Percentiles rank a stretch among this genome's conserved stretches.
phyloP scores from a whole-genome alignment of 2,329 filamentous ascomycete genomes.

The Hymenotorrendiella dingleyae region DNA sequence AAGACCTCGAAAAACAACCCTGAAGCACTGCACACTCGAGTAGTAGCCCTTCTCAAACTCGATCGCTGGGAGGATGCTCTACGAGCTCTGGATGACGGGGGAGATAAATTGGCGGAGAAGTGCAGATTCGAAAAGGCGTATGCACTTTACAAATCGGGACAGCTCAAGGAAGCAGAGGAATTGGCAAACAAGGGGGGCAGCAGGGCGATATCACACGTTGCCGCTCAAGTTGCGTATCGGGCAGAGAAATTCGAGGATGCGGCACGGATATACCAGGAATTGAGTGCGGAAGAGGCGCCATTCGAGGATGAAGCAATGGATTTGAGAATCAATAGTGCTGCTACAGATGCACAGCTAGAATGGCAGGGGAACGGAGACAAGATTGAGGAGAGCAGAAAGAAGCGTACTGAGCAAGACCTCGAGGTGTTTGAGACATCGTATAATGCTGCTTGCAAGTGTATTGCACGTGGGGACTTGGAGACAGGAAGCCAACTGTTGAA shows the following conservation, averaged over 20 bases:
- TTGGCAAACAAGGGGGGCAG: constrained; percentile 20
- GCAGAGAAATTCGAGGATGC: constrained; percentile 67
- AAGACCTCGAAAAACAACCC: constrained; percentile 52
- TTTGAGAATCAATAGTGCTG: constrained; percentile 68
- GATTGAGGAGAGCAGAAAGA: constrained; percentile 36
- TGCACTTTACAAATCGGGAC: constrained; percentile 75
- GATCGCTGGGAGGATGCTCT: constrained; percentile 77
- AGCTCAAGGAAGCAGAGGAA: constrained; percentile 56
- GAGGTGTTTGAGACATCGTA: constrained; percentile 78
- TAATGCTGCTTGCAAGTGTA: constrained; percentile 69
- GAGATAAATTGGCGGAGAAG: constrained; percentile 51
- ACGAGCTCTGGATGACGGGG: constrained; percentile 58
- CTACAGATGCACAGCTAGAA: constrained; percentile 64
- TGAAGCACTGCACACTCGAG: constrained; percentile 61
- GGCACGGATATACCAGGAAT: constrained; percentile 53
- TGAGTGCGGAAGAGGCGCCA: constrained; percentile 42
- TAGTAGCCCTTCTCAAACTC: constrained; percentile 72
- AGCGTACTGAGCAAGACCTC: constrained; percentile 53
- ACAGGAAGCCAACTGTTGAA: constrained; percentile 63
- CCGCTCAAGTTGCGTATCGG: constrained; percentile 66
- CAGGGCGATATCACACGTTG: constrained; percentile 41
- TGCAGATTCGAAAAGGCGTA: constrained; percentile 70
- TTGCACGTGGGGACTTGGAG: constrained; percentile 61
- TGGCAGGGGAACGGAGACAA: constrained; percentile 50
- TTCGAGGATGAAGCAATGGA: constrained; percentile 63